A percentile compares a stretch with the other conserved stretches of the same genome.
phyloP scores from a whole-genome alignment of 2,329 filamentous ascomycete genomes.

The Calonectria pseudoreteaudii region DNA sequence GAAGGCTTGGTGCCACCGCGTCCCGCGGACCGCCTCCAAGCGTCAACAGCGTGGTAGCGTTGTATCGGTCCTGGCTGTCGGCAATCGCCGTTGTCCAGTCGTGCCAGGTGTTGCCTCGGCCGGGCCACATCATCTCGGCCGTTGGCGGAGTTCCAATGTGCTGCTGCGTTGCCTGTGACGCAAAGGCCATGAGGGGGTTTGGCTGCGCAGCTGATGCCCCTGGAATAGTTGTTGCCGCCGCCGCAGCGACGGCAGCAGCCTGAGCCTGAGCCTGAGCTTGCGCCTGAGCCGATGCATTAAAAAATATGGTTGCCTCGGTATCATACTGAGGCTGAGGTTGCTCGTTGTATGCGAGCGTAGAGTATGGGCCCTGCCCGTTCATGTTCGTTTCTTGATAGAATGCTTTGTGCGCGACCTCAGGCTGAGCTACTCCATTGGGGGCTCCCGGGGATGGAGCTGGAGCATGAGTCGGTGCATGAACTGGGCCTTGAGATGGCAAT shows the following conservation, averaged over 20 bases:
- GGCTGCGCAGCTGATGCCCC: slow-evolving; percentile 40
- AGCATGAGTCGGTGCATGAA: not conserved
- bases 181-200: slow-evolving; percentile 55
- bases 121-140: slow-evolving; percentile 49
- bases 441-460: not conserved
- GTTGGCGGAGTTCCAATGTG: slow-evolving; percentile 42
- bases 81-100: slow-evolving; percentile 66
- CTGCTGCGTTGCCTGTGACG: slow-evolving; percentile 52
- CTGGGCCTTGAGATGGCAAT: not conserved
- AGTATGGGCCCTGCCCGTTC: slow-evolving; percentile 45
- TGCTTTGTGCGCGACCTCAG: slow-evolving; percentile 41
- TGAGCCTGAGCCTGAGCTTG: not conserved
- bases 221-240: slow-evolving; percentile 37
- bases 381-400: slow-evolving; percentile 46
- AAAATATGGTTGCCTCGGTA: slow-evolving; percentile 44
- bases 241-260: slow-evolving; percentile 30
- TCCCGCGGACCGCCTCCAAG: slow-evolving; percentile 51
- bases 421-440: slow-evolving; percentile 26
- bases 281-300: slow-evolving; percentile 39
- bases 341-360: slow-evolving; percentile 46
- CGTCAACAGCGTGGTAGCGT: slow-evolving; percentile 61
- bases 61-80: slow-evolving; percentile 62
- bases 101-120: slow-evolving; percentile 61
- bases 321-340: slow-evolving; percentile 45
- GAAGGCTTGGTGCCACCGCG: slow-evolving; percentile 26